These are phyloP conservation scores for Chlamydomonas reinhardtii DNA, from an alignment of 163 green algal species.

Conservation along the genomic window DNA sequence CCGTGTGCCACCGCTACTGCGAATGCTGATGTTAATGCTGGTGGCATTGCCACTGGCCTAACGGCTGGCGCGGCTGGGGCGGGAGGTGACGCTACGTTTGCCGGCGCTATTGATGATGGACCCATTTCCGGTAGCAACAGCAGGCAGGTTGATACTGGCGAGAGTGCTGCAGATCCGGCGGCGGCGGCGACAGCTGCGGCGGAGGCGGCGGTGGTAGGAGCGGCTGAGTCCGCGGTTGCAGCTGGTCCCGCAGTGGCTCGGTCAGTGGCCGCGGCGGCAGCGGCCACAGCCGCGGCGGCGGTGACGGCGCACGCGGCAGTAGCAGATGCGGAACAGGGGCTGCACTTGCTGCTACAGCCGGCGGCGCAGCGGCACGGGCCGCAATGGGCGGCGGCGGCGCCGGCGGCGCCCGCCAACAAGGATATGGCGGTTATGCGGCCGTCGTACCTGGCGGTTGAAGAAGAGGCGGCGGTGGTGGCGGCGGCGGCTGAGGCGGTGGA, in stretches of 20 bases:
- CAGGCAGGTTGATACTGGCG: background rate
- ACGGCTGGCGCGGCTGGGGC: too few species aligned
- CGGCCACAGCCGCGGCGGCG: background rate
- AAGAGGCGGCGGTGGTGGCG: background rate
- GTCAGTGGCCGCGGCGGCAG: background rate
- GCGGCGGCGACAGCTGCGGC: background rate
- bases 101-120: background rate
- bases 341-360: background rate
- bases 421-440: slow-evolving; percentile 15
- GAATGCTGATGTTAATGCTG: too few species aligned
- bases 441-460: background rate
- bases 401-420: background rate
- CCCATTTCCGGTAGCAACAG: too few species aligned
- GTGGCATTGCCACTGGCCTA: too few species aligned
- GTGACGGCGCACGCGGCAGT: background rate
- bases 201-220: background rate
- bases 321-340: background rate
- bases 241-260: too few species aligned
- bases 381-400: background rate
- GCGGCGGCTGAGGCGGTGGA: background rate
- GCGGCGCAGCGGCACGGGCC: background rate
- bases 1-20: too few species aligned
- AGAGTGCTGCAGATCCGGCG: background rate
- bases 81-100: too few species aligned
- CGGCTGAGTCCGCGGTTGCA: too few species aligned